These are phyloP conservation scores for Simmondsia chinensis DNA, from an alignment of 148 eudicot genomes.

Conservation along the genomic window DNA sequence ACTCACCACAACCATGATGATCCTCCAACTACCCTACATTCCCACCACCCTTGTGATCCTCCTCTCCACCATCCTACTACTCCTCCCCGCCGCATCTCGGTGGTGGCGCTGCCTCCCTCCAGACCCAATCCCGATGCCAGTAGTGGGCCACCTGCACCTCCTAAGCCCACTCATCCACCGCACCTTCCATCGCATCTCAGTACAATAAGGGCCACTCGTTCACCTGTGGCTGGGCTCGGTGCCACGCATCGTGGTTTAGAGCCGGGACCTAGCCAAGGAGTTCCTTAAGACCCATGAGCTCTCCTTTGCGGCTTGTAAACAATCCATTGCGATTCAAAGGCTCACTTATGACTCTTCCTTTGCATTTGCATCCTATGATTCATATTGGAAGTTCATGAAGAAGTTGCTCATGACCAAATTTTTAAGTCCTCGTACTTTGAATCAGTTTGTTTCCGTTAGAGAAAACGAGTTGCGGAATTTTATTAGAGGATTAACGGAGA, in stretches of 20 bases:
- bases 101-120: conserved; percentile 15
- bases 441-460: conserved; percentile 6
- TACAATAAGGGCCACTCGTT: conserved; percentile 17
- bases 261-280: conserved; percentile 22
- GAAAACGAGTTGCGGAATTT: conserved; percentile 1
- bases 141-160: conserved; percentile 34
- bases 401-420: conserved; percentile 9
- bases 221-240: conserved; percentile 20
- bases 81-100: conserved; percentile 1
- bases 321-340: conserved; percentile 1
- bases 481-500: background rate
- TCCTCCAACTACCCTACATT: too few species aligned
- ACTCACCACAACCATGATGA: too few species aligned
- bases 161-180: conserved; percentile 18
- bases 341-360: conserved; percentile 9
- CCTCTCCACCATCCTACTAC: too few species aligned
- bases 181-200: conserved; percentile 17
- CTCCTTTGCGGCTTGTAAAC: conserved; percentile 7
- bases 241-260: conserved; percentile 18
- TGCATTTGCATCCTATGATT: conserved; percentile 16
- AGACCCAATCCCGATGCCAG: conserved; percentile 23
- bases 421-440: conserved; percentile 8
- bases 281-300: conserved; percentile 23
- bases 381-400: conserved; percentile 18
- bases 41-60: too few species aligned